Conservation (phyloP, 257 asterid species). For the Prunella vulgaris region DNA sequence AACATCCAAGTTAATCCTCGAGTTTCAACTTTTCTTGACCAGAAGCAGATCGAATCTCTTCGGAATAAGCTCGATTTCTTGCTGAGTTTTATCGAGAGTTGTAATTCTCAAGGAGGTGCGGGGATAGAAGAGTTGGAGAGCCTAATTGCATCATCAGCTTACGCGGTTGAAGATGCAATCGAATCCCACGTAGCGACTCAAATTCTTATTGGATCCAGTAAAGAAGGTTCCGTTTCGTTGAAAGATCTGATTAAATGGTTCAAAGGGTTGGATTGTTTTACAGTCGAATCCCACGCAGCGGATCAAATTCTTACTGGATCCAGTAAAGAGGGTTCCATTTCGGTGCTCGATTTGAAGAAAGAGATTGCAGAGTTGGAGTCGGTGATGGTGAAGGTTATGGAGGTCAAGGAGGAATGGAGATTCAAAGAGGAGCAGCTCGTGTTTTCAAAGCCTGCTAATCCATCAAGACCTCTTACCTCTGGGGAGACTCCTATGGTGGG, state of each 20-base stretch:
- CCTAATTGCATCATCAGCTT: conserved; percentile 9
- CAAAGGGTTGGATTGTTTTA: no score
- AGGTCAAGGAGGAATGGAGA: not conserved
- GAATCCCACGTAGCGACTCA: no score
- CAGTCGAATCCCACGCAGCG: no score
- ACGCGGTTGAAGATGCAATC: conserved; percentile 22
- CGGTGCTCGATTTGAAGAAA: no score
- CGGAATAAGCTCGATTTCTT: not conserved
- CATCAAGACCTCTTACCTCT: not conserved
- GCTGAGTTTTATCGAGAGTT: not conserved
- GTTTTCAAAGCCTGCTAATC: not conserved
- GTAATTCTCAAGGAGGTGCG: not conserved
- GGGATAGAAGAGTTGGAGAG: not conserved
- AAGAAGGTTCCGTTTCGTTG: no score
- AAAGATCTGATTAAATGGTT: no score
- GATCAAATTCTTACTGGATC: no score
- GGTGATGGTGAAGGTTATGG: not conserved
- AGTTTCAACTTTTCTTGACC: not conserved
- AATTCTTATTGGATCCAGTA: no score
- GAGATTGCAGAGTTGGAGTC: no score
- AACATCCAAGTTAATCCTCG: not conserved
- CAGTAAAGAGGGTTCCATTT: no score
- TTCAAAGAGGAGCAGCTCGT: not conserved
- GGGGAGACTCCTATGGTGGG: not conserved
- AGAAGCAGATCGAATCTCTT: not conserved